Percentiles rank a stretch among this genome's conserved stretches.
Evolutionary conservation across 331 rosid genomes (phyloP).

Genomic region (Rosa hybrid): DNA sequence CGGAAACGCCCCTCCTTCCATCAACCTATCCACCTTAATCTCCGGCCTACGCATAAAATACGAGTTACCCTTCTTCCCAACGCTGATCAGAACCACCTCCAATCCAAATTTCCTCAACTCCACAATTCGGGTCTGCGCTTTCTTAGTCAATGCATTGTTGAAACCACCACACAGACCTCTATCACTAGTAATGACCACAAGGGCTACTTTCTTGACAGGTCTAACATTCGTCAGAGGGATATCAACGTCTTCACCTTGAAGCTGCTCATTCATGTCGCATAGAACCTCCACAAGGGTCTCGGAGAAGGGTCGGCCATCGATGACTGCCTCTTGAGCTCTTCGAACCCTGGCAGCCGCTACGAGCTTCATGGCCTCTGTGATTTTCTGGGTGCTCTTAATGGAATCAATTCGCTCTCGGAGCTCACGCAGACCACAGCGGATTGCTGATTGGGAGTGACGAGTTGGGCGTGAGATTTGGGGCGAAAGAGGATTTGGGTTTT

Average conservation of each 20-base stretch:
- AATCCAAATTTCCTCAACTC: conserved; percentile 53
- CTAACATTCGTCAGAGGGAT: conserved; percentile 29
- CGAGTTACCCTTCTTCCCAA: conserved; percentile 60
- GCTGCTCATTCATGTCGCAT: conserved; percentile 34
- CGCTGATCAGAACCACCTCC: conserved; percentile 58
- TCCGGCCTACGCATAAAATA: conserved; percentile 34
- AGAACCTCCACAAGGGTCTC: conserved; percentile 42
- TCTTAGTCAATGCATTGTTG: conserved; percentile 35
- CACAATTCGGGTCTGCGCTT: conserved; percentile 45
- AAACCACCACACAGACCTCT: conserved; percentile 47
- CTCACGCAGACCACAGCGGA: conserved; percentile 57
- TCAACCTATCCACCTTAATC: conserved; percentile 28
- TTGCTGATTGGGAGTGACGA: conserved; percentile 13
- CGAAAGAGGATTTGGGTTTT: conserved; percentile 25
- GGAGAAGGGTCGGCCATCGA: conserved; percentile 44
- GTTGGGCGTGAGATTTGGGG: background rate
- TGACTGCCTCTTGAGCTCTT: conserved; percentile 50
- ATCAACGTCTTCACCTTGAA: conserved; percentile 33
- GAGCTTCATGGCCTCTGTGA: conserved; percentile 51
- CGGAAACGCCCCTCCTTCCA: conserved; percentile 35
- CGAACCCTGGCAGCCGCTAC: conserved; percentile 47
- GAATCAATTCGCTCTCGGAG: conserved; percentile 46
- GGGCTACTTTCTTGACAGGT: conserved; percentile 39
- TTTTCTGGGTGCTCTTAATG: conserved; percentile 38
- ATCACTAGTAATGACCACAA: conserved; percentile 37